Conservation (phyloP, 805 yeast genomes). For the Wickerhamiella spandovensis region DNA sequence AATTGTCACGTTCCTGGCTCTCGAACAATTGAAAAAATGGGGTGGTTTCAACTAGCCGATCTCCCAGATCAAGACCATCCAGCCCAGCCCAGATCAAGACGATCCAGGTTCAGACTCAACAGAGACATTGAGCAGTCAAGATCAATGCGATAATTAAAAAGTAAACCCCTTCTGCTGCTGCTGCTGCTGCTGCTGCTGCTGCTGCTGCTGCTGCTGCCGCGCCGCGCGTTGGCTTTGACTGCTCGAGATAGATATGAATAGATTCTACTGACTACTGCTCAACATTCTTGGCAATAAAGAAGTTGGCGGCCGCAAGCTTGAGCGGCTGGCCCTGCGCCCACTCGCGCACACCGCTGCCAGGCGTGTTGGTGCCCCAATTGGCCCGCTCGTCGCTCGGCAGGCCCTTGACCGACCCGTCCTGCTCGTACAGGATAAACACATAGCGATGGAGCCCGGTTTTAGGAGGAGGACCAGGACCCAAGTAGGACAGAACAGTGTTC, state of each 20-base stretch:
- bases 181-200: too few relatives aligned
- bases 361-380: constrained; percentile 77
- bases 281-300: constrained; percentile 63
- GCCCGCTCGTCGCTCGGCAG: constrained; percentile 37
- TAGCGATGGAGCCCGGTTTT: constrained; percentile 81
- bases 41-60: constrained; percentile 8
- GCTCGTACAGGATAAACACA: constrained; percentile 63
- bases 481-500: constrained; percentile 39
- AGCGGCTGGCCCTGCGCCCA: constrained; percentile 50
- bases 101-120: too few relatives aligned
- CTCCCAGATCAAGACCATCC: too few relatives aligned
- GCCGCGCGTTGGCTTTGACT: too few relatives aligned
- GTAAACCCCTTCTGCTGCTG: too few relatives aligned
- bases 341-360: constrained; percentile 63
- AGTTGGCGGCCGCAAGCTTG: constrained; percentile 58
- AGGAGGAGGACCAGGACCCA: constrained; percentile 85
- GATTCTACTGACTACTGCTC: constrained; percentile 7
- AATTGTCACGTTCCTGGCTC: constrained; percentile 28
- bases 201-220: too few relatives aligned
- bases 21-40: constrained; percentile 28
- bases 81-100: too few relatives aligned
- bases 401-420: constrained; percentile 29
- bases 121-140: too few relatives aligned
- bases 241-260: too few relatives aligned
- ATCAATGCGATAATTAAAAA: too few relatives aligned